Conservation (phyloP, 805 yeast genomes). For the Hanseniaspora singularis region DNA sequence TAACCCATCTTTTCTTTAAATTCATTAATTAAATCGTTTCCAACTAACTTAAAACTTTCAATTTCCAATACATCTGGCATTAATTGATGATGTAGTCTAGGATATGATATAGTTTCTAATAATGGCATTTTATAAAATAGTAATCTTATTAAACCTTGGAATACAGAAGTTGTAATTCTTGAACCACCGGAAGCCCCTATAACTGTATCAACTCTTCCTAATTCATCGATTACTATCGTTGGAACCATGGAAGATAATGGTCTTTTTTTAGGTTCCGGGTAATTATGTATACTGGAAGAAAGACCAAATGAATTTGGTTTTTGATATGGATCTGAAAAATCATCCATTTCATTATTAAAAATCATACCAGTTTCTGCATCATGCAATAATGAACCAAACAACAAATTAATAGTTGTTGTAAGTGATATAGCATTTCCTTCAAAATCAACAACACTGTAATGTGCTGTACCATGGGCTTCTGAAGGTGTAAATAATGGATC, state of each 20-base stretch:
- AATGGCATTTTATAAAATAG: slow-evolving; percentile 48
- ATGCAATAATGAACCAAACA: slow-evolving; percentile 72
- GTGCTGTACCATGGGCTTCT: slow-evolving; percentile 87
- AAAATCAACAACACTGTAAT: slow-evolving; percentile 65
- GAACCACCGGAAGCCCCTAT: slow-evolving; percentile 96
- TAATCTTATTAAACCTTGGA: slow-evolving; percentile 64
- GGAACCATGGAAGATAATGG: slow-evolving; percentile 83
- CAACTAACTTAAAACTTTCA: slow-evolving; percentile 40
- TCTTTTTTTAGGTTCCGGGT: slow-evolving; percentile 59
- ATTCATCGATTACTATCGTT: slow-evolving; percentile 43
- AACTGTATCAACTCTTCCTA: slow-evolving; percentile 46
- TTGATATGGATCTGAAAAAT: slow-evolving; percentile 55
- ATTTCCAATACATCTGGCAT: slow-evolving; percentile 56
- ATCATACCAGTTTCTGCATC: slow-evolving; percentile 75
- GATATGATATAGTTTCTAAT: slow-evolving; percentile 60
- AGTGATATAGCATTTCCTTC: slow-evolving; percentile 68
- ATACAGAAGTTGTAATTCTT: slow-evolving; percentile 66
- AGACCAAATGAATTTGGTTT: slow-evolving; percentile 62
- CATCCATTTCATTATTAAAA: slow-evolving; percentile 88
- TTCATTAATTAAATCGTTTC: slow-evolving; percentile 29
- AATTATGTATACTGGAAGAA: slow-evolving; percentile 70
- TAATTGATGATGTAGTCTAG: slow-evolving; percentile 82
- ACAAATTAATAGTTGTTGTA: slow-evolving; percentile 78
- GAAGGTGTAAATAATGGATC: slow-evolving; percentile 64
- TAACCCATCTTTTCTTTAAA: slow-evolving; percentile 41